Evolutionary conservation across 768 basidiomycete species (phyloP).

Genomic region (Serendipita sp.): DNA sequence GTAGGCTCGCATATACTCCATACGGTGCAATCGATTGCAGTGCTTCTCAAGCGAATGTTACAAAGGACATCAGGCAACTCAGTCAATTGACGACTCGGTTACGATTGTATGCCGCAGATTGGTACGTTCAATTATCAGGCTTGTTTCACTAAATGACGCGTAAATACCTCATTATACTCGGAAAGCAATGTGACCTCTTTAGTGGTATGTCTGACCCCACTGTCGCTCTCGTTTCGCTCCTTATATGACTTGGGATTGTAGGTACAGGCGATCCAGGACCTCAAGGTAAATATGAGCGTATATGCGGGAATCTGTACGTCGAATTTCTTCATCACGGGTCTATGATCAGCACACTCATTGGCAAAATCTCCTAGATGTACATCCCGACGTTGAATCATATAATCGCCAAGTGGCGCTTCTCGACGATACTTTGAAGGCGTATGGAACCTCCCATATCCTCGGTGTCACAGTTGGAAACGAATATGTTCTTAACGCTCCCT

Average conservation of each 20-base stretch:
- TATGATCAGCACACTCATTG: background rate
- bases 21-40: conserved; percentile 3
- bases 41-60: background rate
- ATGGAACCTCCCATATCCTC: background rate
- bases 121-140: background rate
- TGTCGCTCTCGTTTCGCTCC: background rate
- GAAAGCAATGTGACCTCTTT: background rate
- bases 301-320: conserved; percentile 2
- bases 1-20: background rate
- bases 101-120: background rate
- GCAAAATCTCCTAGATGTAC: background rate
- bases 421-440: background rate
- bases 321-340: no score
- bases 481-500: conserved; percentile 1
- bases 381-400: conserved; percentile 1
- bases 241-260: background rate
- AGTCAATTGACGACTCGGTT: conserved; percentile 1
- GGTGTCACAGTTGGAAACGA: conserved; percentile 3
- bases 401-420: background rate
- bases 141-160: background rate
- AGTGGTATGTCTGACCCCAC: background rate
- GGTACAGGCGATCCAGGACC: background rate
- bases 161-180: no score
- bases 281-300: background rate
- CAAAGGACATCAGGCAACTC: background rate